Percentiles rank a stretch among this genome's conserved stretches.
Evolutionary conservation across 2,329 filamentous ascomycete genomes (phyloP).

Genomic region (Cladophialophora bantiana): DNA sequence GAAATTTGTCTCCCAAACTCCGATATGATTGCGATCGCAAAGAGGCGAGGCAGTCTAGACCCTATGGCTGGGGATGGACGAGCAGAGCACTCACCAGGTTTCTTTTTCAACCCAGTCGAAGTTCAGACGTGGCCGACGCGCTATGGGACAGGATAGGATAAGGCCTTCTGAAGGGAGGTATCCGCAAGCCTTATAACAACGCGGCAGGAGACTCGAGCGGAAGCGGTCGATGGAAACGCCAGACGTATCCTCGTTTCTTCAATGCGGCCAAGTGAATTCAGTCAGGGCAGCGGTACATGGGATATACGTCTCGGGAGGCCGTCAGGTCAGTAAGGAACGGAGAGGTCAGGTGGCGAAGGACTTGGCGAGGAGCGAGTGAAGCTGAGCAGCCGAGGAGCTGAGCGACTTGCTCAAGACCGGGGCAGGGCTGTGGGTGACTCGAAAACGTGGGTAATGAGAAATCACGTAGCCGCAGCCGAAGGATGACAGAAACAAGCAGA

Average conservation of each 20-base stretch:
- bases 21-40: not conserved
- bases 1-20: not conserved
- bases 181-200: slow-evolving; percentile 12
- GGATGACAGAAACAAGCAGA: slow-evolving; percentile 31
- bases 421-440: slow-evolving; percentile 31
- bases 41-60: not conserved
- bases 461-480: slow-evolving; percentile 35
- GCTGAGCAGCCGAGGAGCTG: slow-evolving; percentile 4
- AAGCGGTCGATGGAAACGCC: slow-evolving; percentile 1
- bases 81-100: not conserved
- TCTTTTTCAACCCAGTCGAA: not conserved
- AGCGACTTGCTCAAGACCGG: not conserved
- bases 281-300: not conserved
- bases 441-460: slow-evolving; percentile 40
- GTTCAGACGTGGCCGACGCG: not conserved
- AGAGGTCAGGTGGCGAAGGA: not conserved
- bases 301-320: not conserved
- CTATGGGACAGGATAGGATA: not conserved
- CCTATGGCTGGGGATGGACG: not conserved
- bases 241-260: slow-evolving; percentile 3
- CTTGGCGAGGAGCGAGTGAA: slow-evolving; percentile 2
- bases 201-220: not conserved
- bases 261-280: slow-evolving; percentile 15
- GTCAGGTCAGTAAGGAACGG: not conserved
- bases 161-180: slow-evolving; percentile 10